Evolutionary conservation across 116 monocot species (phyloP).

Genomic region (Phalaenopsis hybrid): DNA sequence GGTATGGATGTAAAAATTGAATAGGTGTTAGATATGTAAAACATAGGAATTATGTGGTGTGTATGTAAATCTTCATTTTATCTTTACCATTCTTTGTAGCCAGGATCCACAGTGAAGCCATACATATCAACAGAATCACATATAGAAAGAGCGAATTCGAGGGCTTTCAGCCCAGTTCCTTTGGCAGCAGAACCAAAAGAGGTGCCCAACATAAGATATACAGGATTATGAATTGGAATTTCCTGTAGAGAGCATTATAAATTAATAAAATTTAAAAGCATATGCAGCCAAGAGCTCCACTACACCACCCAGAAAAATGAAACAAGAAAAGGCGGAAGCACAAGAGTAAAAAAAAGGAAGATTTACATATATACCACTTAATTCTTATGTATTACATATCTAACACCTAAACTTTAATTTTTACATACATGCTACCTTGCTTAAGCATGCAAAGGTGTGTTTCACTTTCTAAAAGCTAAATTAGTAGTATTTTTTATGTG

Average conservation of each 20-base stretch:
- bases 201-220: slow-evolving; percentile 91
- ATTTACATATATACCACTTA: no score
- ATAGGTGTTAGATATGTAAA: no score
- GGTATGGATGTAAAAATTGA: no score
- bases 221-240: slow-evolving; percentile 76
- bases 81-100: slow-evolving; percentile 97
- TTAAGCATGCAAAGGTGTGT: no score
- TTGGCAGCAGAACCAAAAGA: slow-evolving; percentile 97
- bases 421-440: no score
- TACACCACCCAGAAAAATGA: neutral
- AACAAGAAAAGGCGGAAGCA: no score
- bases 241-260: slow-evolving; percentile 47
- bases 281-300: neutral
- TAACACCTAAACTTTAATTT: no score
- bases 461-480: no score
- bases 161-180: slow-evolving; percentile 97
- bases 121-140: slow-evolving; percentile 98
- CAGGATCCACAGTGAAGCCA: slow-evolving; percentile 98
- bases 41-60: no score
- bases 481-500: no score
- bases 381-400: no score
- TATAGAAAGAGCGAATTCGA: slow-evolving; percentile 92
- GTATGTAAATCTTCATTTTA: neutral
- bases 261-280: neutral
- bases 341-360: no score